Percentiles rank a stretch among this genome's conserved stretches.
Conservation (phyloP, 2,329 filamentous ascomycete species). For the Penicillium sp. region DNA sequence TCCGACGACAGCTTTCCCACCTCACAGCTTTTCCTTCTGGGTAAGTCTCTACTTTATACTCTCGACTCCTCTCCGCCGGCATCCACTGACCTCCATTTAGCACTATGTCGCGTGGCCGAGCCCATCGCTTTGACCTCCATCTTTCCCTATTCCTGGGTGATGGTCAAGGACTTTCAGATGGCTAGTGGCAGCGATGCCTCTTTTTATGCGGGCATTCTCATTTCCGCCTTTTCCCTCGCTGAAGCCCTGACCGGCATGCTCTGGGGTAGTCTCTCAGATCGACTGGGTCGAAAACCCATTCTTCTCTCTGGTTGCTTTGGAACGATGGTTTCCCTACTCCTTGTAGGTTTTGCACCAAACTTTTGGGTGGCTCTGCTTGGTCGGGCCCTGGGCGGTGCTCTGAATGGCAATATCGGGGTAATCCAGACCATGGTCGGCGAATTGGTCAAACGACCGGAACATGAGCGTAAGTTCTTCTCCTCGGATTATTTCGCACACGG, state of each 20-base stretch:
- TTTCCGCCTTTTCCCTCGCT: constrained; percentile 76
- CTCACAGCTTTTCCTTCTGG: constrained; percentile 74
- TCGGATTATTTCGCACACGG: too few relatives aligned
- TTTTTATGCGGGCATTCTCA: constrained; percentile 81
- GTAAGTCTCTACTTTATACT: constrained; percentile 48
- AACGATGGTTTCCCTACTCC: constrained; percentile 73
- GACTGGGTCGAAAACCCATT: constrained; percentile 77
- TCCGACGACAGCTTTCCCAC: constrained; percentile 68
- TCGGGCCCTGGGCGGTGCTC: constrained; percentile 67
- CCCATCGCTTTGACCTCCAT: constrained; percentile 90
- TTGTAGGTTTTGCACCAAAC: constrained; percentile 75
- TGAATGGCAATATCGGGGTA: constrained; percentile 89
- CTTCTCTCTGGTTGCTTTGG: constrained; percentile 74
- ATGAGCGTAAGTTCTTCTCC: constrained; percentile 81
- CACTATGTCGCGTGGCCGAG: constrained; percentile 86
- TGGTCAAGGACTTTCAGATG: constrained; percentile 69
- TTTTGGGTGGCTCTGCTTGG: constrained; percentile 78
- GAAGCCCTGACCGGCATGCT: constrained; percentile 81
- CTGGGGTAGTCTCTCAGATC: constrained; percentile 79
- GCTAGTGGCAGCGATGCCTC: constrained; percentile 69
- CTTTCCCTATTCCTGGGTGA: constrained; percentile 83
- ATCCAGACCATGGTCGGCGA: constrained; percentile 93
- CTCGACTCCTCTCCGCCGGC: neutral
- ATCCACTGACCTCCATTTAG: constrained; percentile 45
- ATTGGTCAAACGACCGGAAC: constrained; percentile 72